phyloP scores from a whole-genome alignment of 805 yeast species.

The Candida nemodendra region DNA sequence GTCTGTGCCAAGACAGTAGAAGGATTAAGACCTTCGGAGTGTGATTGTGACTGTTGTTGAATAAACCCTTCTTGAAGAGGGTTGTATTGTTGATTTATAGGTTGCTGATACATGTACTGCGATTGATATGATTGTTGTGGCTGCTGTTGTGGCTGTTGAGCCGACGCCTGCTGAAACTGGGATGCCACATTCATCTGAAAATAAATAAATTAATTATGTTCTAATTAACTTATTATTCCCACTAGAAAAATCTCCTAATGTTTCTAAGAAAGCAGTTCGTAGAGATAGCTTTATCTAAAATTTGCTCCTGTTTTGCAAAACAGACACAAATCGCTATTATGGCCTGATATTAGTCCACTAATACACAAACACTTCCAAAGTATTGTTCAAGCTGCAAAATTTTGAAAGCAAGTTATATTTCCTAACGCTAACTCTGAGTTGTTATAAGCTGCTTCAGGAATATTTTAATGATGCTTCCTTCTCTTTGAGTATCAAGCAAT shows the following conservation, averaged over 20 bases:
- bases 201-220: background rate
- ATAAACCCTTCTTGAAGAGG: slow-evolving; percentile 22
- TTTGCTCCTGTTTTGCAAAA: too few species aligned
- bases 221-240: background rate
- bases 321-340: too few species aligned
- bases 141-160: slow-evolving; percentile 20
- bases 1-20: slow-evolving; percentile 40
- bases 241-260: too few species aligned
- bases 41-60: slow-evolving; percentile 22
- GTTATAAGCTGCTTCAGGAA: too few species aligned
- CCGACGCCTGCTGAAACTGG: slow-evolving; percentile 14
- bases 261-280: too few species aligned
- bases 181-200: slow-evolving; percentile 16
- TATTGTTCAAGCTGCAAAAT: too few species aligned
- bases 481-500: too few species aligned
- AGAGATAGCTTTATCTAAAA: background rate
- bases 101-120: slow-evolving; percentile 15
- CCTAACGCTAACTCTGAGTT: too few species aligned
- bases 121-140: slow-evolving; percentile 17
- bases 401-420: too few species aligned
- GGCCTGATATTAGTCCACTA: too few species aligned
- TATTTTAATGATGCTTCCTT: too few species aligned
- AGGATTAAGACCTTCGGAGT: slow-evolving; percentile 32
- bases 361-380: too few species aligned
- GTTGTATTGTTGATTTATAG: slow-evolving; percentile 15